A percentile compares a stretch with the other conserved stretches of the same genome.
Evolutionary conservation across 352 stramenopile species (phyloP).

Genomic region (Phytophthora tentaculata): DNA sequence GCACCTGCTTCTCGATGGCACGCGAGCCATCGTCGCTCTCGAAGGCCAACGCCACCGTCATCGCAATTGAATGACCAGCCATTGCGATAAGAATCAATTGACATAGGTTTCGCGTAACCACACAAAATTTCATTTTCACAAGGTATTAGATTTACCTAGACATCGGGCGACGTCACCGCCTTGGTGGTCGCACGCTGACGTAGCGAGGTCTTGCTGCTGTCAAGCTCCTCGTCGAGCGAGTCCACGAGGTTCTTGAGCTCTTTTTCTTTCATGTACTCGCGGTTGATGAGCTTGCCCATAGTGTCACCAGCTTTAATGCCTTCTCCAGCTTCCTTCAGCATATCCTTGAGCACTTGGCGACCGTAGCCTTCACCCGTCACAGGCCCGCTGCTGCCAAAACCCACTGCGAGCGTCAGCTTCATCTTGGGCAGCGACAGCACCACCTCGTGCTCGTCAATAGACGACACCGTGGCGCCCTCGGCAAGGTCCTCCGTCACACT

Average conservation of each 20-base stretch:
- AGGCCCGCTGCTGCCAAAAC: constrained; percentile 79
- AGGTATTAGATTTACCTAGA: constrained; percentile 30
- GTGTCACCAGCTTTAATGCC: constrained; percentile 69
- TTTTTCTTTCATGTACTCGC: constrained; percentile 71
- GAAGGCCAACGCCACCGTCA: constrained; percentile 82
- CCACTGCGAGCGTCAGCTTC: constrained; percentile 83
- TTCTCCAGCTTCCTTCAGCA: constrained; percentile 68
- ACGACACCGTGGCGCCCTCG: constrained; percentile 60
- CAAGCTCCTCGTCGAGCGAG: constrained; percentile 41
- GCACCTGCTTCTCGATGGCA: constrained; percentile 68
- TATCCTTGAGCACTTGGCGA: constrained; percentile 65
- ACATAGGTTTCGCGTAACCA: constrained; percentile 10
- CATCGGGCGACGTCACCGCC: constrained; percentile 24
- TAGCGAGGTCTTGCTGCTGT: constrained; percentile 37
- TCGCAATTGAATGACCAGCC: constrained; percentile 24
- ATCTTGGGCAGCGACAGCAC: constrained; percentile 80
- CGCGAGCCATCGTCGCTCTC: constrained; percentile 85
- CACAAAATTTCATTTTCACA: constrained; percentile 23
- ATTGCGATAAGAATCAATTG: constrained; percentile 9
- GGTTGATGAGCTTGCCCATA: constrained; percentile 80
- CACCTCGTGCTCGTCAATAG: constrained; percentile 86
- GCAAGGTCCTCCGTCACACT: constrained; percentile 83
- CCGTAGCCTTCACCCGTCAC: constrained; percentile 80
- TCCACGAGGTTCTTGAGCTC: constrained; percentile 47
- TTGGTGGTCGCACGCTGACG: constrained; percentile 54